phyloP scores from a whole-genome alignment of 2,329 filamentous ascomycete species.

The Coleophoma crateriformis region DNA sequence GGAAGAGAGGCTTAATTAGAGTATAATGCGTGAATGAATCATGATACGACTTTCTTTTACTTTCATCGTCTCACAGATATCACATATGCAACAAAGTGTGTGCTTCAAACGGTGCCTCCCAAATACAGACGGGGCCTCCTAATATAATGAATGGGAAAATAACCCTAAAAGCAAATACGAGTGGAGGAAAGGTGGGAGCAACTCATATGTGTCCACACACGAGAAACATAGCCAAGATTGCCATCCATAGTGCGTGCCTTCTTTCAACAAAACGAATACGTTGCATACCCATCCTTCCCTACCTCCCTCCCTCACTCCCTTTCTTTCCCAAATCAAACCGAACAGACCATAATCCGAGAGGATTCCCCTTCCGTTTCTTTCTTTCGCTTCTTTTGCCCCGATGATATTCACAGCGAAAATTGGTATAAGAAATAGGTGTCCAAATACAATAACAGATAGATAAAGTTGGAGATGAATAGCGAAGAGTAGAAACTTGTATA shows the following conservation, averaged over 20 bases:
- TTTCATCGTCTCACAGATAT: background rate
- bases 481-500: slow-evolving; percentile 1
- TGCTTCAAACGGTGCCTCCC: slow-evolving; percentile 22
- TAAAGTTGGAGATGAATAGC: background rate
- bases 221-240: background rate
- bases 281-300: background rate
- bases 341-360: slow-evolving; percentile 4
- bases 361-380: slow-evolving; percentile 4
- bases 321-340: background rate
- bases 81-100: background rate
- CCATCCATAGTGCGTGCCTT: background rate
- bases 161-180: too few species aligned
- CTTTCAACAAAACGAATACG: too few species aligned
- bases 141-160: background rate
- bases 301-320: background rate
- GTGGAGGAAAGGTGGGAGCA: too few species aligned
- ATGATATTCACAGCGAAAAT: too few species aligned
- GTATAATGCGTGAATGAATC: background rate
- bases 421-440: too few species aligned
- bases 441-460: too few species aligned
- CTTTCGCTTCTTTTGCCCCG: background rate
- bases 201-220: background rate
- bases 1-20: slow-evolving; percentile 60
- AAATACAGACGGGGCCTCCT: slow-evolving; percentile 16
- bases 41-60: too few species aligned